Base-by-base conservation (phyloP, 106 monocot species). In the Acorus calamus region DNA sequence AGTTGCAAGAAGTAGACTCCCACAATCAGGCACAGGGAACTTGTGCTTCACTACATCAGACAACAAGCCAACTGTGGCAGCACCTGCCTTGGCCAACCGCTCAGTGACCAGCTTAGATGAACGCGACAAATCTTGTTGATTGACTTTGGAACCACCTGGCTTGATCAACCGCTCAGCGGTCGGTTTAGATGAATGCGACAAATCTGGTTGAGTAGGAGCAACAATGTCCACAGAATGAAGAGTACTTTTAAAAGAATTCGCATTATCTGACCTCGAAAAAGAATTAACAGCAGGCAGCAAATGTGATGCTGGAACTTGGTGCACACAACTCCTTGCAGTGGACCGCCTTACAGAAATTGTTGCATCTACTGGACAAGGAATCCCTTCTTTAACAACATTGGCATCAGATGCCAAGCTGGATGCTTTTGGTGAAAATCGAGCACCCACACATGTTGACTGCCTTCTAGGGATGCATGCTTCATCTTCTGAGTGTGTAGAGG, bases 401-500 rank as follows among this genome's bases (percentile, higher is more conserved):
- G 59, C 42, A 14, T 7, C 57, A 71, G 47, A 75, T 46, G 64
- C 13, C 3, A 65, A 44, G 47, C 52, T 49, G 74, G 46, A 46
- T 76, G 82, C 49, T 83, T 78, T 53, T 78, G 70, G 50, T 79
- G 53, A 42, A 58, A 53, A 13, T 68, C 47, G 8, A 49, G 61
- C 28, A 42, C 74, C 43, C 9, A 61, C 65, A 14, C 11, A 68
- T 48, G 52, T 73, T 8, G 71, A 56, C 46, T 77, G 74, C 55
- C 76, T 81, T 65, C 77, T 85, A 58, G 81, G 62, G 55, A 63
- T 49, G 55, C 49, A 67, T 47, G 57, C 69, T 52, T 96, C 96
- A 77, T 96, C 96, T 47, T 96, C 96, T 43, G 87, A 65, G 59
- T 78, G 80, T 62, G 82, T 66, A 59, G 69, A 86, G 61, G 82